phyloP scores from a whole-genome alignment of 192 early-diverging fungal genomes.

The Coemansia sp. region DNA sequence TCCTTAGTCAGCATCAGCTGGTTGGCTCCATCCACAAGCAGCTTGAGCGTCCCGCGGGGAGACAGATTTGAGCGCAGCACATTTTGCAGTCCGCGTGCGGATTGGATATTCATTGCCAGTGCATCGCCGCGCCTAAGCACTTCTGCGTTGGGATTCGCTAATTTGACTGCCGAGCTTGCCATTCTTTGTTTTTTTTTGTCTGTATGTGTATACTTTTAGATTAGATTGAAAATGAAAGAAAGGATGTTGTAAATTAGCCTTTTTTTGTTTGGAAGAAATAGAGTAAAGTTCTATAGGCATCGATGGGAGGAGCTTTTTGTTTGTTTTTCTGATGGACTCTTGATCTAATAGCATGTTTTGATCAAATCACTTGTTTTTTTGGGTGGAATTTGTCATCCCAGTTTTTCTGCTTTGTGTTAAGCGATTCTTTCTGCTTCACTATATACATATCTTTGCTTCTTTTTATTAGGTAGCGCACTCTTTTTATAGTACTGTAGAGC shows the following conservation, averaged over 20 bases:
- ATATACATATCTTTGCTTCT: too few species aligned
- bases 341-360: neutral
- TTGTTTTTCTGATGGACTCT: neutral
- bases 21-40: slow-evolving; percentile 96
- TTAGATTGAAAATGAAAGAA: neutral
- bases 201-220: neutral
- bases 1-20: slow-evolving; percentile 98
- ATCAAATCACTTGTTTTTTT: neutral
- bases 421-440: too few species aligned
- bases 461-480: neutral
- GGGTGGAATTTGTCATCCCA: slow-evolving; percentile 1
- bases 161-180: slow-evolving; percentile 77
- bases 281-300: neutral
- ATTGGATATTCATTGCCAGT: slow-evolving; percentile 92
- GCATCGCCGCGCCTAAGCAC: slow-evolving; percentile 98
- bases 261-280: slow-evolving; percentile 6
- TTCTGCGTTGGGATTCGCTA: slow-evolving; percentile 98
- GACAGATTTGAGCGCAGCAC: slow-evolving; percentile 96
- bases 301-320: neutral
- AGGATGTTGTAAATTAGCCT: neutral
- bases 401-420: slow-evolving; percentile 11
- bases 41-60: slow-evolving; percentile 98
- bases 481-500: neutral
- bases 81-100: slow-evolving; percentile 93
- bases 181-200: slow-evolving; percentile 15